Percentiles rank a stretch among this genome's conserved stretches.
phyloP scores from a whole-genome alignment of 169 alveolate species.

The Plasmodium berghei region DNA sequence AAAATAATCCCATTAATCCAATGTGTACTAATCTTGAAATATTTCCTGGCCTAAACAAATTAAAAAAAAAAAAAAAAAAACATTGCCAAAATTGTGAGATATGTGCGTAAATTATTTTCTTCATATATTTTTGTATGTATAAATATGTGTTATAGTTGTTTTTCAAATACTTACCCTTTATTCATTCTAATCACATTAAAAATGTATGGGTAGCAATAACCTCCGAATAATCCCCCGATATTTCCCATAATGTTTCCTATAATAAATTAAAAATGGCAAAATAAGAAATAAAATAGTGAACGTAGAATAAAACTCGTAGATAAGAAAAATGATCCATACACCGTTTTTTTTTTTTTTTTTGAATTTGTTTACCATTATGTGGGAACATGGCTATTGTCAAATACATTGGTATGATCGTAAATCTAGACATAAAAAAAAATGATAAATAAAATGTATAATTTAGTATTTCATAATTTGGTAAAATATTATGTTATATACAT shows the following conservation, averaged over 20 bases:
- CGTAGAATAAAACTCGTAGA: neutral
- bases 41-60: slow-evolving; percentile 20
- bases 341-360: neutral
- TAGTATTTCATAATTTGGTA: too few species aligned
- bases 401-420: slow-evolving; percentile 36
- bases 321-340: too few species aligned
- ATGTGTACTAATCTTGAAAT: neutral
- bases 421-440: slow-evolving; percentile 15
- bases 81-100: neutral
- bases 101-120: too few species aligned
- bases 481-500: neutral
- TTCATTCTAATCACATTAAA: neutral
- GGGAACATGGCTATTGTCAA: slow-evolving; percentile 47
- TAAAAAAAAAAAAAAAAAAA: slow-evolving; percentile 7
- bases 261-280: neutral
- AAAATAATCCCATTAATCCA: slow-evolving; percentile 5
- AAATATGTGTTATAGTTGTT: too few species aligned
- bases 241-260: slow-evolving; percentile 69
- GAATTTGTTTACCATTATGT: slow-evolving; percentile 35
- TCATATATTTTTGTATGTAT: neutral
- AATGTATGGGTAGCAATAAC: slow-evolving; percentile 37
- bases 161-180: neutral
- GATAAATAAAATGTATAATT: neutral
- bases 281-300: neutral
- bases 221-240: slow-evolving; percentile 48